Conservation (phyloP, 2,329 filamentous ascomycete species). For the Triangularia setosa region DNA sequence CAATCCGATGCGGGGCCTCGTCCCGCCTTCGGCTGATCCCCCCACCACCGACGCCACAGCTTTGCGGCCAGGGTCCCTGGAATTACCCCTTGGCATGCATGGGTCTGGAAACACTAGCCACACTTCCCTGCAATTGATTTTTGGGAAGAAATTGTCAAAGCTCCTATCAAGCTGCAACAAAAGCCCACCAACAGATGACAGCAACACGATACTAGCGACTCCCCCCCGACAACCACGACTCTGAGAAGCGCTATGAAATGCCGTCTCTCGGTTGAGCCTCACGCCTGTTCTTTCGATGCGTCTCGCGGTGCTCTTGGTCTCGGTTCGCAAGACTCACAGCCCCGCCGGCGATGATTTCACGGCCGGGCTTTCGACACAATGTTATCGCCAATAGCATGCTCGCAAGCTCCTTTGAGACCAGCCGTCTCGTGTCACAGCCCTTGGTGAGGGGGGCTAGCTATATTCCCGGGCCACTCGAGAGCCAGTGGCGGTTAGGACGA, state of each 20-base stretch:
- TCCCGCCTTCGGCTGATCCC: constrained; percentile 2
- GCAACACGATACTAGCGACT: not conserved
- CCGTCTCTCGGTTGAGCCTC: not conserved
- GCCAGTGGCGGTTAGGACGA: constrained; percentile 49
- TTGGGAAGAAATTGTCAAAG: not conserved
- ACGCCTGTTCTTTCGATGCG: not conserved
- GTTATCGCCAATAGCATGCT: constrained; percentile 49
- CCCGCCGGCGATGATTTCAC: not conserved
- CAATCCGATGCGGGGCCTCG: not conserved
- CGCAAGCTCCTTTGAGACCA: constrained; percentile 46
- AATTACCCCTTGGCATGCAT: not conserved
- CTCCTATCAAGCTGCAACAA: not conserved
- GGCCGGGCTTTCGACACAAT: not conserved
- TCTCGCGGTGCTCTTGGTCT: not conserved
- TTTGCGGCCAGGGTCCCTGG: not conserved
- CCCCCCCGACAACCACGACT: not conserved
- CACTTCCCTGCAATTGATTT: not conserved
- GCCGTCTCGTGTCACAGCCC: constrained; percentile 34
- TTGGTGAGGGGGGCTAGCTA: constrained; percentile 35
- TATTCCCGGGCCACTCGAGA: constrained; percentile 52
- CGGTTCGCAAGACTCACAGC: not conserved
- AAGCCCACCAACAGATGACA: not conserved
- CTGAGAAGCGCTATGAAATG: not conserved
- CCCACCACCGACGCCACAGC: not conserved
- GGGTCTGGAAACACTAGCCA: constrained; percentile 1